Base-by-base conservation (phyloP, 768 basidiomycete genomes). In the Auricularia cornea region DNA sequence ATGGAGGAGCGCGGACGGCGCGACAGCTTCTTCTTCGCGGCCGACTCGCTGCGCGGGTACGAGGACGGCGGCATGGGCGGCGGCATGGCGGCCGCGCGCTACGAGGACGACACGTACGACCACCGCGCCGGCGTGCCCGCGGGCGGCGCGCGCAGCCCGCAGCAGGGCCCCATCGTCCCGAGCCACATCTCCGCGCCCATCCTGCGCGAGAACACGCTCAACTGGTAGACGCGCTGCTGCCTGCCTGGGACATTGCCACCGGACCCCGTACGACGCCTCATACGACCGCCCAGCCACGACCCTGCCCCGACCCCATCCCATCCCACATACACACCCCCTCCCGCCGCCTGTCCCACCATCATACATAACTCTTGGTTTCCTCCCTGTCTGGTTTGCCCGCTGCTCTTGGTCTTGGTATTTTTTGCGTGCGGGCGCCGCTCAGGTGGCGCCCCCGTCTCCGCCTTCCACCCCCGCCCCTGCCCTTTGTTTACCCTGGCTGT, bases 1-100 rank as follows among this genome's bases (percentile, higher is more conserved):
- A 66, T 64, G 30, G 65, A 67, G 38, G 64, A 67, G 29, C 64
- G 64, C 31, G 63, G 84, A 72, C 79, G 90, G 63, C 77, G 91
- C 61, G 72, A 89, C 64, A 89, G 87, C 66, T 94, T 92, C 78
- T 94, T 92, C 74, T 94, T 84, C 70, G 91, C 91, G 3, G 92
- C 92, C 76, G 91, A 94, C 71, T 88, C 86, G 66, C 72, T 94
- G 72, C 77, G 88, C 44, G 86, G 86, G 16, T 84, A 72, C 71
- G 79, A 82, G 69, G 73, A 75, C 33, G 72, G n/a, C n/a, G n/a
- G 48, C 60, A 40, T 38, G 35, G 35, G 30, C 68, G 62, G 74
- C 67, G 61, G 67, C 35, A 14, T 14, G 35, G 35, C 60, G 26
- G 60, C 48, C 20, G 26, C 41, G 5, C 35, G 64, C 26, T 64